These are phyloP conservation scores for Diaporthe nobilis DNA, from an alignment of 2,329 filamentous ascomycete genomes.

Conservation along the genomic window DNA sequence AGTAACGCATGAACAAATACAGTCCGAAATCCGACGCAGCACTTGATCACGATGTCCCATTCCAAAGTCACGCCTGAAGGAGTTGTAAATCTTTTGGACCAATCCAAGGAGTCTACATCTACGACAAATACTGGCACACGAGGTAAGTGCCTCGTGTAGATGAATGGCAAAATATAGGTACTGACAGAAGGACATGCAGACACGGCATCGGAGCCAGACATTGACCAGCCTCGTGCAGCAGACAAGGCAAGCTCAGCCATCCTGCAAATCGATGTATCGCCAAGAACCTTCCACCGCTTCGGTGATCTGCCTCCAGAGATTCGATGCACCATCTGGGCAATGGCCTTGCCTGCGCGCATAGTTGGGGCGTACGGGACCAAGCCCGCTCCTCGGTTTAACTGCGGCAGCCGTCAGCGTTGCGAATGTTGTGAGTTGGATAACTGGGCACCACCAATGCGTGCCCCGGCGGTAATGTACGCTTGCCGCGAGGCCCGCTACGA, in stretches of 20 bases:
- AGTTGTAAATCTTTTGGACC: too few species aligned
- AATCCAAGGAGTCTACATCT: too few species aligned
- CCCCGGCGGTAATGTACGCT: background rate
- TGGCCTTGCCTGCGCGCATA: background rate
- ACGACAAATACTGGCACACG: too few species aligned
- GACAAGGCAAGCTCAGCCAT: background rate
- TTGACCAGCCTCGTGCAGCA: too few species aligned
- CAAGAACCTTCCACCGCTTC: background rate
- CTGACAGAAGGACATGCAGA: background rate
- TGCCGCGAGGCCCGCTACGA: background rate
- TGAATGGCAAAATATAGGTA: background rate
- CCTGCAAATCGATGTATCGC: background rate
- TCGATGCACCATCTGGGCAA: background rate
- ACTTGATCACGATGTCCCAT: too few species aligned
- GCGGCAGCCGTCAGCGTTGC: background rate
- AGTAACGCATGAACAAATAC: too few species aligned
- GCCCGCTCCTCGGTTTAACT: too few species aligned
- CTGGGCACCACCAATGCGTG: background rate
- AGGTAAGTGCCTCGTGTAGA: too few species aligned
- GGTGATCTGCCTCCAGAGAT: background rate
- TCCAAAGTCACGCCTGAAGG: too few species aligned
- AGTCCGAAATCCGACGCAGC: too few species aligned
- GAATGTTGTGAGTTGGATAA: background rate
- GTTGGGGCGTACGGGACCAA: background rate
- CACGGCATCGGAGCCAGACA: rapidly evolving